Evolutionary conservation across 192 early-diverging fungal species (phyloP).

Genomic region (Mortierella antarctica): DNA sequence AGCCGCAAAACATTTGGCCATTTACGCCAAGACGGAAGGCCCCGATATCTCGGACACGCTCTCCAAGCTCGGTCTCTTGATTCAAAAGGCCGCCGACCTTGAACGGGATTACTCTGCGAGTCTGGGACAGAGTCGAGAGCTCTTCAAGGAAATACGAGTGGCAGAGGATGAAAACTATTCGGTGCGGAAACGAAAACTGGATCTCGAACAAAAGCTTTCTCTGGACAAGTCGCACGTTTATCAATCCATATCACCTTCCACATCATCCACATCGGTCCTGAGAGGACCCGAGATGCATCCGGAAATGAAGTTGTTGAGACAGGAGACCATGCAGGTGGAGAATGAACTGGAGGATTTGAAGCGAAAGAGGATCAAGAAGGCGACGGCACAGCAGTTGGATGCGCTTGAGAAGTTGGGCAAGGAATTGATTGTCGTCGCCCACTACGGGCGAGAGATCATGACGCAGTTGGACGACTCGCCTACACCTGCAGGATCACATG

Average conservation of each 20-base stretch:
- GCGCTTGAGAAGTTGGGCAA: conserved; percentile 49
- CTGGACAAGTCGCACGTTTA: conserved; percentile 11
- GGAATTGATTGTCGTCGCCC: conserved; percentile 40
- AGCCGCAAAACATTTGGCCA: conserved; percentile 46
- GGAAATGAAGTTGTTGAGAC: conserved; percentile 41
- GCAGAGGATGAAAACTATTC: conserved; percentile 48
- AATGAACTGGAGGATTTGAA: conserved; percentile 49
- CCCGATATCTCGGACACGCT: conserved; percentile 42
- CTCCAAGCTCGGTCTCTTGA: conserved; percentile 34
- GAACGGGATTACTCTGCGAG: conserved; percentile 36
- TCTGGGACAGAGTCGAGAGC: conserved; percentile 28
- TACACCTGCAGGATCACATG: conserved; percentile 39
- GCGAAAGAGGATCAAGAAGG: conserved; percentile 40
- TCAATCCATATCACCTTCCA: background rate
- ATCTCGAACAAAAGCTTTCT: conserved; percentile 24
- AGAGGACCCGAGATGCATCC: conserved; percentile 34
- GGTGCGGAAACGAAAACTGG: conserved; percentile 42
- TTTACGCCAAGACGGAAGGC: conserved; percentile 50
- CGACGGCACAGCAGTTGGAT: conserved; percentile 32
- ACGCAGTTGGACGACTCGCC: conserved; percentile 33
- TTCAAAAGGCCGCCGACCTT: conserved; percentile 45
- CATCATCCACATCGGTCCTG: background rate
- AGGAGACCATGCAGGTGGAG: conserved; percentile 40
- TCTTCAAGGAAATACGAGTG: conserved; percentile 44
- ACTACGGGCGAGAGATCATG: conserved; percentile 38